These are phyloP conservation scores for Trametes polyzona DNA, from an alignment of 1,284 basidiomycete genomes.

Conservation along the genomic window DNA sequence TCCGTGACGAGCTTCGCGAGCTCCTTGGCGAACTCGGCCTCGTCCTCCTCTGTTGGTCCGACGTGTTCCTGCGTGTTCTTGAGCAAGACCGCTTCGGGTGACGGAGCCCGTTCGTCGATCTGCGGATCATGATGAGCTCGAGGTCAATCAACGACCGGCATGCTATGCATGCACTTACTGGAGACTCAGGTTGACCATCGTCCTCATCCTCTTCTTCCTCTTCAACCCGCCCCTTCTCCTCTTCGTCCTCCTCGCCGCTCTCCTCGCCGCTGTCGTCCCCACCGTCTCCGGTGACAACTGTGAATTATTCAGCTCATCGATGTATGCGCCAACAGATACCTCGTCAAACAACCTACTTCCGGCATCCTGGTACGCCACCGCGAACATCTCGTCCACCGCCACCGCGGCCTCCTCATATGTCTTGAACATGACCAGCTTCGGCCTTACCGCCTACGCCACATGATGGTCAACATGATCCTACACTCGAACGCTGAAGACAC, in stretches of 20 bases:
- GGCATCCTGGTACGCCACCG: conserved; percentile 59
- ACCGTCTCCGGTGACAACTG: conserved; percentile 46
- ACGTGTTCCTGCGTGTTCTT: conserved; percentile 66
- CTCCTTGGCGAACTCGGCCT: conserved; percentile 94
- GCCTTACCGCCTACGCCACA: conserved; percentile 70
- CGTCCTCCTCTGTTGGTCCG: conserved; percentile 85
- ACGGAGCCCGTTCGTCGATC: conserved; percentile 69
- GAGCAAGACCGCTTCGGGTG: conserved; percentile 77
- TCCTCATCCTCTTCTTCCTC: conserved; percentile 63
- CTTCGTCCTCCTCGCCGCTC: conserved; percentile 57
- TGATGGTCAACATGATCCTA: not conserved
- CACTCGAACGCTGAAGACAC: not conserved
- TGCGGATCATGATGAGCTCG: conserved; percentile 31
- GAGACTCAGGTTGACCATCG: conserved; percentile 51
- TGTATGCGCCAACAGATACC: not conserved
- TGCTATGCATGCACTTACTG: conserved; percentile 49
- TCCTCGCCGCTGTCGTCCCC: conserved; percentile 70
- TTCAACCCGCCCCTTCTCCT: conserved; percentile 56
- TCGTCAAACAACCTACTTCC: conserved; percentile 46
- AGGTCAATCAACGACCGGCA: not conserved
- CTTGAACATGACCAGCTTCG: conserved; percentile 71
- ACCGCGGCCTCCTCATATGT: conserved; percentile 83
- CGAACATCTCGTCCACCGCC: conserved; percentile 90
- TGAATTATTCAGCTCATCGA: not conserved
- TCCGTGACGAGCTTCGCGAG: conserved; percentile 95